Percentiles rank a stretch among this genome's conserved stretches.
Evolutionary conservation across 495 filamentous ascomycete species (phyloP).

Genomic region (Lentithecium fluviatile): DNA sequence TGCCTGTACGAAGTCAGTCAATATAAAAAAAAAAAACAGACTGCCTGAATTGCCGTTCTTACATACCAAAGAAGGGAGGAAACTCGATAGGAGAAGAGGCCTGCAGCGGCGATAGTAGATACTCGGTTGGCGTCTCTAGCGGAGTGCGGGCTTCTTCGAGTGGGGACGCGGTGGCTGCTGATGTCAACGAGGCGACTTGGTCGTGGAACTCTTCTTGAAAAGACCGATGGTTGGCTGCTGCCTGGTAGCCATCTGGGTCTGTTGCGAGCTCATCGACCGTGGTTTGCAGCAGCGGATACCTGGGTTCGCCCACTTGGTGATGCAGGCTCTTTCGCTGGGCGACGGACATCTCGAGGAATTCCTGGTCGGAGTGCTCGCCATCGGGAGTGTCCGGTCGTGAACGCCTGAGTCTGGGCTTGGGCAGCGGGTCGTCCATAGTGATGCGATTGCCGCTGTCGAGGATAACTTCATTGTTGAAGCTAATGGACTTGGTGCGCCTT

Average conservation of each 20-base stretch:
- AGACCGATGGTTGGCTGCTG: no score
- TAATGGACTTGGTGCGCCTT: slow-evolving; percentile 43
- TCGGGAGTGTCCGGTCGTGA: slow-evolving; percentile 21
- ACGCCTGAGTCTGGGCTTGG: slow-evolving; percentile 27
- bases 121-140: slow-evolving; percentile 49
- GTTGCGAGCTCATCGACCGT: slow-evolving; percentile 32
- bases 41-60: no score
- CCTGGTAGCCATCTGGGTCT: not conserved
- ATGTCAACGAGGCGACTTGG: slow-evolving; percentile 57
- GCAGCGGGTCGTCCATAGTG: slow-evolving; percentile 41
- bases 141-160: slow-evolving; percentile 56
- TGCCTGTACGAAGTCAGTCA: no score
- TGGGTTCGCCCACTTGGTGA: slow-evolving; percentile 25
- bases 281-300: slow-evolving; percentile 36
- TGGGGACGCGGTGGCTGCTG: slow-evolving; percentile 55
- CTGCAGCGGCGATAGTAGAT: slow-evolving; percentile 55
- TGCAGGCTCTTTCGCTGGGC: slow-evolving; percentile 15
- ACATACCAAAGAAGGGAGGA: slow-evolving; percentile 47
- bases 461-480: slow-evolving; percentile 45
- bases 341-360: slow-evolving; percentile 22
- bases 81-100: slow-evolving; percentile 46
- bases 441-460: slow-evolving; percentile 43
- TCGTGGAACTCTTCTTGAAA: slow-evolving; percentile 20
- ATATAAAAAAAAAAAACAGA: no score
- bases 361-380: slow-evolving; percentile 30